Percentiles rank a stretch among this genome's conserved stretches.
phyloP scores from a whole-genome alignment of 805 yeast genomes.

The Starmerella bacillaris region DNA sequence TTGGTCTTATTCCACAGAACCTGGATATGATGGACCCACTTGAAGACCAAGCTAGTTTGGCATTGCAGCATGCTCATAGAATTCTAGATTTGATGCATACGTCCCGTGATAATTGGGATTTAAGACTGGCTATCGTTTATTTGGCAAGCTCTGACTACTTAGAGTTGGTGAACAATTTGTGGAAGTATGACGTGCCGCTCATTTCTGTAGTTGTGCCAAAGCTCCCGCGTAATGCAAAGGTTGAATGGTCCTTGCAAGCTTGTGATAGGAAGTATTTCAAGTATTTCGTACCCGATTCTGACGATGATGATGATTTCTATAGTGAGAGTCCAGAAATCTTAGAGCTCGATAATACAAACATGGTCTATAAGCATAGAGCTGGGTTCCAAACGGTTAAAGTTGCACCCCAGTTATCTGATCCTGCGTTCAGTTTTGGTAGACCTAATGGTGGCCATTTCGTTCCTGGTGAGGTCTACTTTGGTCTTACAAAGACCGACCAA shows the following conservation, averaged over 20 bases:
- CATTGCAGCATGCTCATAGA: slow-evolving; percentile 58
- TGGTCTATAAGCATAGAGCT: slow-evolving; percentile 5
- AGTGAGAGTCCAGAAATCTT: slow-evolving; percentile 9
- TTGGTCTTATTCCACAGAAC: slow-evolving; percentile 57
- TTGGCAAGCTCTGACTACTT: slow-evolving; percentile 24
- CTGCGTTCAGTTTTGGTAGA: neutral
- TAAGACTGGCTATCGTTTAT: slow-evolving; percentile 36
- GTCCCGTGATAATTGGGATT: slow-evolving; percentile 24
- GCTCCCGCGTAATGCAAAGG: slow-evolving; percentile 19
- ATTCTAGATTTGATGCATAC: slow-evolving; percentile 38
- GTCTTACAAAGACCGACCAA: slow-evolving; percentile 1
- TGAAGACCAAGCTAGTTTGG: slow-evolving; percentile 29
- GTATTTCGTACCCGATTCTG: slow-evolving; percentile 13
- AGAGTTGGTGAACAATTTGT: slow-evolving; percentile 3
- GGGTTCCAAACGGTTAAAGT: slow-evolving; percentile 10
- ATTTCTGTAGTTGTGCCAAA: slow-evolving; percentile 14
- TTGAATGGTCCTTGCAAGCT: slow-evolving; percentile 19
- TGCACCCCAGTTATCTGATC: neutral
- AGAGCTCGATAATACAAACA: neutral
- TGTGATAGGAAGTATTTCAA: slow-evolving; percentile 13
- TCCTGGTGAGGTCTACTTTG: slow-evolving; percentile 3
- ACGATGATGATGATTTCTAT: slow-evolving; percentile 15
- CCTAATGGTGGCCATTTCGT: slow-evolving; percentile 2
- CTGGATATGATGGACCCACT: slow-evolving; percentile 32
- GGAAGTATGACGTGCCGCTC: slow-evolving; percentile 12